Conservation (phyloP, 2,329 filamentous ascomycete species). For the Trichoderma arundinaceum region DNA sequence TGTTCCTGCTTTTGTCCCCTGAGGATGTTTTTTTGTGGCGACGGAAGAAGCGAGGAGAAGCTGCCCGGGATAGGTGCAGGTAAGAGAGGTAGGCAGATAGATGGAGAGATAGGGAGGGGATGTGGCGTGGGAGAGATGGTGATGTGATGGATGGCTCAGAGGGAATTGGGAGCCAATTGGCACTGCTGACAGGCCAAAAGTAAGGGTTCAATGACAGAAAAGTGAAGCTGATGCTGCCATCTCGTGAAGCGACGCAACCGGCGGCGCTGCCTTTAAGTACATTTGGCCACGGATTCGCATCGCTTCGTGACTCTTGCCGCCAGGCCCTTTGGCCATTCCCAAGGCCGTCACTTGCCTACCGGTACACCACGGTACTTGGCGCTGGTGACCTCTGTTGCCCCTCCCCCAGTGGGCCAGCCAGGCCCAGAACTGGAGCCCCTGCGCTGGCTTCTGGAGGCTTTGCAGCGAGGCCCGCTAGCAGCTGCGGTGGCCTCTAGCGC, state of each 20-base stretch:
- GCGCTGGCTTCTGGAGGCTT: conserved; percentile 11
- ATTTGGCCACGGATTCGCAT: conserved; percentile 20
- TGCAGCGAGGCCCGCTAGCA: conserved; percentile 3
- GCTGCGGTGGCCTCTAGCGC: conserved; percentile 1
- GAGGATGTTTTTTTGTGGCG: conserved; percentile 6
- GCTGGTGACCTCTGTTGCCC: conserved; percentile 31
- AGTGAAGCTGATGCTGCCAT: conserved; percentile 20
- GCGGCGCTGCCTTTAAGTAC: conserved; percentile 32
- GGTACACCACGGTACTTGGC: conserved; percentile 25
- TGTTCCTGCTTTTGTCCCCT: conserved; percentile 1
- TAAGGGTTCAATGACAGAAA: background rate
- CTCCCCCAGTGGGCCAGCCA: conserved; percentile 28
- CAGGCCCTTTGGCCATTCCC: conserved; percentile 2
- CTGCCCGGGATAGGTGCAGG: background rate
- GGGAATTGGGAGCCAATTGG: conserved; percentile 27
- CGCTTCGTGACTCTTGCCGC: conserved; percentile 31
- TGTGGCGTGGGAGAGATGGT: background rate
- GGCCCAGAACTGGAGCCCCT: conserved; percentile 33
- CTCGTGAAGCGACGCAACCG: conserved; percentile 18
- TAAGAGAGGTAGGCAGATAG: background rate
- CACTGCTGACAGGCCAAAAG: conserved; percentile 1
- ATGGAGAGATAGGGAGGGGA: background rate
- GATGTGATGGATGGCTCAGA: no score
- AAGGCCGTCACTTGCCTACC: conserved; percentile 30
- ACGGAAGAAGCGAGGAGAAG: conserved; percentile 2